These are phyloP conservation scores for Arxiozyma slooffiae DNA, from an alignment of 1,139 yeast species.

Conservation along the genomic window DNA sequence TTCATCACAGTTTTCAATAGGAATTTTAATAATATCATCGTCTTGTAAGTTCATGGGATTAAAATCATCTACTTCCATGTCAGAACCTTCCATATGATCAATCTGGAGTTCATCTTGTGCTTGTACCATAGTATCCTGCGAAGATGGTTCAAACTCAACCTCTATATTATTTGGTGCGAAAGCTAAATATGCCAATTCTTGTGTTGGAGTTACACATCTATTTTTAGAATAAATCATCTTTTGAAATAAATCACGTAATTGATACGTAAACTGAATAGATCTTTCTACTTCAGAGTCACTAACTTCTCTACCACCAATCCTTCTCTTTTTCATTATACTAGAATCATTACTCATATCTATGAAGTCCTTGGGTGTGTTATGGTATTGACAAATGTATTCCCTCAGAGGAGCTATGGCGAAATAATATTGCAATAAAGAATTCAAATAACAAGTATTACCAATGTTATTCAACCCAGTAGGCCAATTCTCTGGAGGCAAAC, in stretches of 20 bases:
- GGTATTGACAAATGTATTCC: constrained; percentile 49
- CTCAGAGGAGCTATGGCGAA: constrained; percentile 79
- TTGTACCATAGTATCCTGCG: constrained; percentile 1
- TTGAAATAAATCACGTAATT: constrained; percentile 55
- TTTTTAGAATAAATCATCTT: constrained; percentile 56
- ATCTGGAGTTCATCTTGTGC: not conserved
- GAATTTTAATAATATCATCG: not conserved
- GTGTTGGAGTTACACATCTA: constrained; percentile 69
- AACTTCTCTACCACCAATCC: constrained; percentile 80
- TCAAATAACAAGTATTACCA: constrained; percentile 91
- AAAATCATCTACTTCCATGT: not conserved
- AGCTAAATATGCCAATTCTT: constrained; percentile 80
- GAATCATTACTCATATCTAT: constrained; percentile 22
- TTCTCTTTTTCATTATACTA: constrained; percentile 46
- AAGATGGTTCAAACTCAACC: constrained; percentile 43
- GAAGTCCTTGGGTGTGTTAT: constrained; percentile 18
- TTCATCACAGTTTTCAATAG: not conserved
- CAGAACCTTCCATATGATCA: not conserved
- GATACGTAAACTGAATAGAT: constrained; percentile 70
- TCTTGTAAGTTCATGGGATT: not conserved
- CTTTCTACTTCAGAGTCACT: constrained; percentile 64
- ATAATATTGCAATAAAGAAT: constrained; percentile 80
- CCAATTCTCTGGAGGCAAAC: constrained; percentile 56
- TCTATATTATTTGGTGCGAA: constrained; percentile 66
- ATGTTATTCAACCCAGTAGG: constrained; percentile 90